phyloP scores from a whole-genome alignment of 163 green algal species.

The Prototheca wickerhamii region DNA sequence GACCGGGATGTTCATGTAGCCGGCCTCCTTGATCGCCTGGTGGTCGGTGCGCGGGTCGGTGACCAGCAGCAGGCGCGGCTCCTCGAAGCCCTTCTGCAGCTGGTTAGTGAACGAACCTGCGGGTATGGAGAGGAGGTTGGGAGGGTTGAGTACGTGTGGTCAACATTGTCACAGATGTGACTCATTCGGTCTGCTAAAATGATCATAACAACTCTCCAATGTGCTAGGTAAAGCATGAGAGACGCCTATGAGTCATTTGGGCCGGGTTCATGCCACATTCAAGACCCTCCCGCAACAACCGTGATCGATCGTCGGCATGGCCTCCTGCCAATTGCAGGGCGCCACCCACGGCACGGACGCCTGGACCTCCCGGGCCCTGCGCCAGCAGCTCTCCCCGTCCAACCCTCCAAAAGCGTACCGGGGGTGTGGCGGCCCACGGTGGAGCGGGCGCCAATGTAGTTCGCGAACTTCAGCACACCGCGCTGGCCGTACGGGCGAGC shows the following conservation, averaged over 20 bases:
- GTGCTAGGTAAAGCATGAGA: neutral
- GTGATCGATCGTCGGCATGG: neutral
- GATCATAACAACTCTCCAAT: neutral
- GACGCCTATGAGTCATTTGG: neutral
- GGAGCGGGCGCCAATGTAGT: constrained; percentile 90
- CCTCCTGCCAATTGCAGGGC: neutral
- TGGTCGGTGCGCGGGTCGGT: constrained; percentile 86
- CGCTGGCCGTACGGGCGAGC: constrained; percentile 90
- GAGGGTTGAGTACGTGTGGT: no score
- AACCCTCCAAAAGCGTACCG: constrained; percentile 28
- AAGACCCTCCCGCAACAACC: neutral
- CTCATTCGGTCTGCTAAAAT: neutral
- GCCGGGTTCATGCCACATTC: neutral
- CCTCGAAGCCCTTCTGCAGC: constrained; percentile 95
- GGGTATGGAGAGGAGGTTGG: neutral
- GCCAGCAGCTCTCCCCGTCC: neutral
- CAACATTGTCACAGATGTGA: neutral
- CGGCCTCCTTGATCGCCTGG: constrained; percentile 95
- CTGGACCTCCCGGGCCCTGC: no score
- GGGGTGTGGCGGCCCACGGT: constrained; percentile 95
- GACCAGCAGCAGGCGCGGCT: constrained; percentile 93
- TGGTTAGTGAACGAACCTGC: constrained; percentile 98
- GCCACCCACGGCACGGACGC: no score
- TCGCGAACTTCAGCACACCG: constrained; percentile 97
- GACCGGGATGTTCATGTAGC: constrained; percentile 98